A percentile compares a stretch with the other conserved stretches of the same genome.
phyloP scores from a whole-genome alignment of 2,329 filamentous ascomycete genomes.

The Zopfia rhizophila region DNA sequence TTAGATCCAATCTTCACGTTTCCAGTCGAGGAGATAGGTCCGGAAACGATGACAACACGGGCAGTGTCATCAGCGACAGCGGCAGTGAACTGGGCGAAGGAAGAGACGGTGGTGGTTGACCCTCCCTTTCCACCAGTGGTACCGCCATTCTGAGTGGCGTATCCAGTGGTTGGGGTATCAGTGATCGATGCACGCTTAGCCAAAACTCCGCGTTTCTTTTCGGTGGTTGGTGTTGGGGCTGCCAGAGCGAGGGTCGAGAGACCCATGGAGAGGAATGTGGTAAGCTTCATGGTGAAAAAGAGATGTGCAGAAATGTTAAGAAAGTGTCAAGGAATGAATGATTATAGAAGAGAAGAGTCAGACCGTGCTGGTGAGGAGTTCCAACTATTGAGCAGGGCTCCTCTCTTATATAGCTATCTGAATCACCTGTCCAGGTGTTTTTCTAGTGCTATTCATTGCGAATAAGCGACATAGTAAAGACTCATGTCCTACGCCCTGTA shows the following conservation, averaged over 20 bases:
- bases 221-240: slow-evolving; percentile 40
- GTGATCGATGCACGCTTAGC: slow-evolving; percentile 41
- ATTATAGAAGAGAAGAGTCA: slow-evolving; percentile 9
- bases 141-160: slow-evolving; percentile 47
- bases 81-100: slow-evolving; percentile 52
- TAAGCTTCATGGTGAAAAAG: slow-evolving; percentile 42
- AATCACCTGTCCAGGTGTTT: too few species aligned
- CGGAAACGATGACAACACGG: slow-evolving; percentile 60
- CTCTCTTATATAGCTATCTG: not conserved
- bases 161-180: slow-evolving; percentile 42
- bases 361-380: not conserved
- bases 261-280: slow-evolving; percentile 39
- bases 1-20: slow-evolving; percentile 60
- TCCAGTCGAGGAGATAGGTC: slow-evolving; percentile 54
- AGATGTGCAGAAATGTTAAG: slow-evolving; percentile 19
- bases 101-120: slow-evolving; percentile 46
- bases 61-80: slow-evolving; percentile 58
- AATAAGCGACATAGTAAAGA: too few species aligned
- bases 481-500: too few species aligned
- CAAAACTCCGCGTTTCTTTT: slow-evolving; percentile 30
- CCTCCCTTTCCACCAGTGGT: slow-evolving; percentile 54
- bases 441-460: too few species aligned
- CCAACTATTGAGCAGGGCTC: not conserved
- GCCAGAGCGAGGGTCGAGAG: slow-evolving; percentile 46
- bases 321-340: slow-evolving; percentile 4